Base-by-base conservation (phyloP, 805 yeast genomes). In the Blastobotrys americana region DNA sequence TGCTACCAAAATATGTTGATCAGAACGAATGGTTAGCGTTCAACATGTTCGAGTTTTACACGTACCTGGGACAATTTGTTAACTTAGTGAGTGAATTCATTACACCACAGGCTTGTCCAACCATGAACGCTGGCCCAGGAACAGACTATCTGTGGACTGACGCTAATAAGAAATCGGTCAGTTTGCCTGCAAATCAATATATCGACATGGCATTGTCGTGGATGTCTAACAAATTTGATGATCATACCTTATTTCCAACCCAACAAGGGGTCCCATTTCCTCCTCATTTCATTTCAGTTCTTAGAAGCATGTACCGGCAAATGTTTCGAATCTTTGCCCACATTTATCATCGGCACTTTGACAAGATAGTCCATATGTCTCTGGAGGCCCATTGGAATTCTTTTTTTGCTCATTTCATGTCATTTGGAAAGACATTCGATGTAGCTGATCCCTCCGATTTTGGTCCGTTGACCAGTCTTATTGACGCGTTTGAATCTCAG, bases 331-430 rank as follows among this genome's bases (percentile, higher is more conserved):
- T 93, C 13, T 89, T 90, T 67, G 98, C 98, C 3, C 96, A 89
- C 60, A 80, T 93, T 33, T 93, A 89, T 62, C 85, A 87, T 66
- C 87, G 88, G 62, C 98, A 93, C 63, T 93, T 88, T 64, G 98
- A 90, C 53, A 87, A 83, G 59, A 76, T 90, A 19, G 79, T 90
- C n/a, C 97, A 93, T 62, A 66, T 93, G 47, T 82, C 95, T 1
- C 65, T 93, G 48, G 98, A 93, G 61, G 96, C 97, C 0, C 97
- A 93, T 62, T 93, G 96, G 95, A 93, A 93, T 64, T 89, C 97
- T 2, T 85, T 89, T 55, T 93, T 94, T 66, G 93, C 96, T 13
- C 98, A 93, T 61, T 93, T 84, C 58, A 76, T 90, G 37, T 82
- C 95, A 43, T 86, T 93, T 58, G 77, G 84, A 10, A 82, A 82